Base-by-base conservation (phyloP, 2,329 filamentous ascomycete genomes). In the Orbilia quercus region DNA sequence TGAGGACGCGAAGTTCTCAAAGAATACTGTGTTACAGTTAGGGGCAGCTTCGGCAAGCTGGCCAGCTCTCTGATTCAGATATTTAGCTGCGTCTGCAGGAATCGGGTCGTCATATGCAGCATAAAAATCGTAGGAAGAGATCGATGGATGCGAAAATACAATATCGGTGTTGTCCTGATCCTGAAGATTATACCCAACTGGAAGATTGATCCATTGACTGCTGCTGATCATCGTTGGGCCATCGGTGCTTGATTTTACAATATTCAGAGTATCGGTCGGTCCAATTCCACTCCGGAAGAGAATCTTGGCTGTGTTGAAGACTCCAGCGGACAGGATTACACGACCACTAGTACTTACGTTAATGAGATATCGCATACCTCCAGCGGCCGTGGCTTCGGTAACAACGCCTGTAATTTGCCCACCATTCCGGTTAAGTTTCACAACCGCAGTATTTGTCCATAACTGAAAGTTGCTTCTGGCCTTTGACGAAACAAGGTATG, bases 231-330 rank as follows among this genome's bases (percentile, higher is more conserved):
- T 85, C 1, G 82, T 84, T 12, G 82, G 76, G 0, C 84, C 84
- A 74, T 87, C 85, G 0, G 79, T 79, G 28, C 79, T 77, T 1
- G 84, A 85, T 51, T 84, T 80, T 28, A 87, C 85, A 11, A 86
- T 78, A 18, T 82, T 78, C 22, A 88, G 82, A 78, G 78, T 76
- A 71, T 81, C 80, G 80, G 81, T 80, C 20, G 88, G 88, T 2
- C 89, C 90, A 75, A 90, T 91, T 76, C 89, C 88, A 81, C 86
- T 89, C 77, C 88, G 84, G 80, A 90, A 83, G 1, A 91, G 84
- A 51, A 92, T 82, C 80, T 90, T 90, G 12, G 88, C 83, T 1
- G 88, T 88, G n/a, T 88, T 88, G 74, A 91, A 90, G 0, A 89
- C 82, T 51, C 90, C 90, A 0, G 88, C 86, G 16, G 89, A 85